Conservation (phyloP, 176 grass and related monocot species). For the Cocos nucifera region DNA sequence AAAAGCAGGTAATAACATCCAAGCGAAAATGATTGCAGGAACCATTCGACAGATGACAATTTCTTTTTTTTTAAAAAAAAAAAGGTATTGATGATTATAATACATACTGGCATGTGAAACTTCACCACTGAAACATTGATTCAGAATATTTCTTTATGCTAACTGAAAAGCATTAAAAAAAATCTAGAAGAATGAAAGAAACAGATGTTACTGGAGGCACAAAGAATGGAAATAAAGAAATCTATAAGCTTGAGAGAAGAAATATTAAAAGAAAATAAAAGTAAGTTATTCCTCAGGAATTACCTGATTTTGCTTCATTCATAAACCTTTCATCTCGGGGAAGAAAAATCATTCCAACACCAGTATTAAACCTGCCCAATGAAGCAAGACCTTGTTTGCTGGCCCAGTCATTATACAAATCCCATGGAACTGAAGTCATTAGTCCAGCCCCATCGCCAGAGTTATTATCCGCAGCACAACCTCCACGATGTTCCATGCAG, state of each 20-base stretch:
- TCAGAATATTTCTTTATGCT: too few species aligned
- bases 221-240: too few species aligned
- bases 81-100: too few species aligned
- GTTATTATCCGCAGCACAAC: constrained; percentile 95
- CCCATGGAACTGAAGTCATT: constrained; percentile 89
- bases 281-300: background rate
- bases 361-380: constrained; percentile 58
- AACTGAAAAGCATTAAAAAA: too few species aligned
- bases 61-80: too few species aligned
- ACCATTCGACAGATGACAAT: too few species aligned
- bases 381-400: constrained; percentile 60
- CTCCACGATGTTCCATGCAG: constrained; percentile 99
- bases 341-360: constrained; percentile 97
- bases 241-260: background rate
- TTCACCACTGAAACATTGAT: too few species aligned
- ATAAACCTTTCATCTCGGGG: constrained; percentile 60
- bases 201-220: too few species aligned
- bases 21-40: too few species aligned
- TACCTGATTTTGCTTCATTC: constrained; percentile 85
- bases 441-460: constrained; percentile 88
- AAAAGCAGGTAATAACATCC: too few species aligned
- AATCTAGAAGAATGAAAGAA: too few species aligned
- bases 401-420: constrained; percentile 78
- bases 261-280: background rate
- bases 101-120: too few species aligned